Percentiles rank a stretch among this genome's conserved stretches.
These are phyloP conservation scores for Ogataea pini DNA, from an alignment of 805 yeast species.

Conservation along the genomic window DNA sequence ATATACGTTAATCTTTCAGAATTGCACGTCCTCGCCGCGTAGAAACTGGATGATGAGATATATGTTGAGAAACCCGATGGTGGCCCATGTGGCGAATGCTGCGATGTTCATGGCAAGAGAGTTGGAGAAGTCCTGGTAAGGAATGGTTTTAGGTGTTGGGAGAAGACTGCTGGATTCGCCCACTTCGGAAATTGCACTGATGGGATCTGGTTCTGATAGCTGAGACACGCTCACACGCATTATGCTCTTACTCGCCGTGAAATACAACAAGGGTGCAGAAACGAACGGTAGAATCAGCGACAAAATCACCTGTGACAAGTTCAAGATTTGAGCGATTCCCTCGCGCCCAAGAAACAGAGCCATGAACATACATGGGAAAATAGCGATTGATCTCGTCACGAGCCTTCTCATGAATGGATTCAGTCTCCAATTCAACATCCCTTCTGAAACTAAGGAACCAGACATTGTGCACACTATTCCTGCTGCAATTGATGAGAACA, in stretches of 20 bases:
- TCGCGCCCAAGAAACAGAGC: constrained; percentile 69
- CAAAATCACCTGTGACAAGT: constrained; percentile 82
- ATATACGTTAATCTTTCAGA: constrained; percentile 17
- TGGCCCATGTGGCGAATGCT: constrained; percentile 65
- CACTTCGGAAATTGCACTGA: neutral
- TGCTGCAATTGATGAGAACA: constrained; percentile 86
- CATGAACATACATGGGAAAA: constrained; percentile 77
- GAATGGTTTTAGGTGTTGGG: neutral
- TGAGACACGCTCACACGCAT: constrained; percentile 56
- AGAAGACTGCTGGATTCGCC: too few species aligned
- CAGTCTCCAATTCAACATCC: constrained; percentile 79
- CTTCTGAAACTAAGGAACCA: constrained; percentile 91
- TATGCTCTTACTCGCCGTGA: constrained; percentile 67
- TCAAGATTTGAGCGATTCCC: constrained; percentile 72
- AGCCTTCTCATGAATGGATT: constrained; percentile 81
- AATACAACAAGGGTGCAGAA: constrained; percentile 81
- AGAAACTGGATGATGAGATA: constrained; percentile 43
- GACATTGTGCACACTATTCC: constrained; percentile 93
- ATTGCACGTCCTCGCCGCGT: constrained; percentile 38
- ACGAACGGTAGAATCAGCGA: constrained; percentile 82
- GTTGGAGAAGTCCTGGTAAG: constrained; percentile 57
- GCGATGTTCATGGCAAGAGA: constrained; percentile 54
- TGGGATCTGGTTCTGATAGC: neutral
- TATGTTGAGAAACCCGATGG: constrained; percentile 68
- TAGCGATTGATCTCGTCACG: constrained; percentile 74